phyloP scores from a whole-genome alignment of 2,329 filamentous ascomycete species.

The Trichoderma hamatum region DNA sequence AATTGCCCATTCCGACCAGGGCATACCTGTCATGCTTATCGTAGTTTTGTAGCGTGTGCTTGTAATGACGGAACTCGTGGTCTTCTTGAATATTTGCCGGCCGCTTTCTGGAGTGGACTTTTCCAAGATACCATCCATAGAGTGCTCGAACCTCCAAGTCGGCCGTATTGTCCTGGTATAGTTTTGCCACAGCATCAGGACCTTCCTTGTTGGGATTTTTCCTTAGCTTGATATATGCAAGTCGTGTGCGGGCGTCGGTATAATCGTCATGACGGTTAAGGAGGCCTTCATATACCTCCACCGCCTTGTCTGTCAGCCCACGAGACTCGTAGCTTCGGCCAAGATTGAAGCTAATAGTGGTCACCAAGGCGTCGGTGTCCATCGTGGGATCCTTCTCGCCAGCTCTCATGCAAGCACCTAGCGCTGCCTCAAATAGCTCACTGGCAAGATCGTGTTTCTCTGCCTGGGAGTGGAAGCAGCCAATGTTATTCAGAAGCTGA shows the following conservation, averaged over 20 bases:
- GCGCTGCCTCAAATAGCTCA: slow-evolving; percentile 87
- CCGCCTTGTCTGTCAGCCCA: slow-evolving; percentile 77
- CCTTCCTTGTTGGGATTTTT: slow-evolving; percentile 83
- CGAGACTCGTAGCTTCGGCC: slow-evolving; percentile 90
- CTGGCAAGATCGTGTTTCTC: slow-evolving; percentile 80
- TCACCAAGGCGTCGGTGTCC: slow-evolving; percentile 89
- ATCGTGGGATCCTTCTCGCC: slow-evolving; percentile 72
- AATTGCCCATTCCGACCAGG: slow-evolving; percentile 93
- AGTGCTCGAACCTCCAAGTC: slow-evolving; percentile 91
- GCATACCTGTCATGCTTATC: slow-evolving; percentile 99
- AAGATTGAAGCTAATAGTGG: slow-evolving; percentile 95
- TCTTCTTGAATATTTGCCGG: slow-evolving; percentile 83
- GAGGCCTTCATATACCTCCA: slow-evolving; percentile 84
- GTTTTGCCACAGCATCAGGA: slow-evolving; percentile 78
- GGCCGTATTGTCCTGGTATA: slow-evolving; percentile 80
- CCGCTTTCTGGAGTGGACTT: slow-evolving; percentile 76
- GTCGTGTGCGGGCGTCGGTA: slow-evolving; percentile 82
- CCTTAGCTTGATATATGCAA: slow-evolving; percentile 87
- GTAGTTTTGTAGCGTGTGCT: slow-evolving; percentile 89
- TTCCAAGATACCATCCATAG: slow-evolving; percentile 94
- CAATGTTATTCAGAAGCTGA: slow-evolving; percentile 95
- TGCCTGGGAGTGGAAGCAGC: slow-evolving; percentile 88
- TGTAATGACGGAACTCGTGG: slow-evolving; percentile 90
- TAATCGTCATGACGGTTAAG: slow-evolving; percentile 87
- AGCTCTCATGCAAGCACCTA: slow-evolving; percentile 83